Conservation (phyloP, 306 rosid species). For the Fagus crenata region DNA sequence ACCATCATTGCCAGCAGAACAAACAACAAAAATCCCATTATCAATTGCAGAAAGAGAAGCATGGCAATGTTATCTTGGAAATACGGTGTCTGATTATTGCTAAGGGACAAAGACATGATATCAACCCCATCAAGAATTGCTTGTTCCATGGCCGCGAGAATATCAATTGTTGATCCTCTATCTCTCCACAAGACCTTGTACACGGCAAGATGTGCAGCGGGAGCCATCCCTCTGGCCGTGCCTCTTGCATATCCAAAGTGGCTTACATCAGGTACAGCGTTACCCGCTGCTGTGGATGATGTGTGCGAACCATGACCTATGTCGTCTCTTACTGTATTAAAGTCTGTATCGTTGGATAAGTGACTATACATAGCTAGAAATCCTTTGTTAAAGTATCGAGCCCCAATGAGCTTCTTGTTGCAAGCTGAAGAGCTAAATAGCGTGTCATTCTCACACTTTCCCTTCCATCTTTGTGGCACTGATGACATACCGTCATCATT, state of each 20-base stretch:
- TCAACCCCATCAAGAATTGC: background rate
- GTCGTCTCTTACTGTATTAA: background rate
- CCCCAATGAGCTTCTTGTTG: slow-evolving; percentile 31
- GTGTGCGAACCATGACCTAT: slow-evolving; percentile 22
- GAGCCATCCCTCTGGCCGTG: slow-evolving; percentile 24
- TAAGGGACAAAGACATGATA: background rate
- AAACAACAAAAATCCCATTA: background rate
- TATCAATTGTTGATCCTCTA: background rate
- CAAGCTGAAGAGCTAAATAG: slow-evolving; percentile 22
- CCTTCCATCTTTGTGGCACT: too few relatives aligned
- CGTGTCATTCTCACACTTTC: slow-evolving; percentile 10
- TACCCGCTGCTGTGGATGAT: slow-evolving; percentile 22
- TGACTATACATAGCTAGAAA: background rate
- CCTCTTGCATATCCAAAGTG: slow-evolving; percentile 27
- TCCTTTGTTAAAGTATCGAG: slow-evolving; percentile 14
- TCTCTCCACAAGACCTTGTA: slow-evolving; percentile 13
- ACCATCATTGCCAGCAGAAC: slow-evolving; percentile 2
- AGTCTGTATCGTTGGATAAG: too few relatives aligned
- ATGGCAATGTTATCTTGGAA: background rate
- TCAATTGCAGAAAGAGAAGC: slow-evolving; percentile 12
- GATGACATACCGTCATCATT: too few relatives aligned
- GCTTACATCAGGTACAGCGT: background rate
- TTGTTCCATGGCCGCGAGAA: background rate
- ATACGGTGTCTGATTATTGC: background rate
- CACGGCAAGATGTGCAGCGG: slow-evolving; percentile 9